phyloP scores from a whole-genome alignment of 228 moss, liverwort and hornwort species.

The Sphagnum fallax region DNA sequence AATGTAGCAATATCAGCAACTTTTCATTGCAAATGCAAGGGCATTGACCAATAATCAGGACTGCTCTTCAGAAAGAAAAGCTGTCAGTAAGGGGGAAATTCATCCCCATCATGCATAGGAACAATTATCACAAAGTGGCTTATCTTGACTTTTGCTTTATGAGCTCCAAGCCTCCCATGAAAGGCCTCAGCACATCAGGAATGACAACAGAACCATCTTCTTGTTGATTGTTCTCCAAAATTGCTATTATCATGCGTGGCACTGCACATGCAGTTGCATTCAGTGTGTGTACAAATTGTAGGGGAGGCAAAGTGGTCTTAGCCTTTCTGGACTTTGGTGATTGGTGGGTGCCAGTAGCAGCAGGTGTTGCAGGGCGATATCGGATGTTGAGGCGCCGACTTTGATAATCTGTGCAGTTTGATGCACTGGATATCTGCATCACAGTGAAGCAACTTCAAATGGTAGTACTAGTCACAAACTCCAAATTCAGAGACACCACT shows the following conservation, averaged over 20 bases:
- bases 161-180: constrained; percentile 72
- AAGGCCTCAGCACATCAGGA: constrained; percentile 72
- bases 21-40: too few species aligned
- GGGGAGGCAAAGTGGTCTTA: constrained; percentile 59
- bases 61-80: too few species aligned
- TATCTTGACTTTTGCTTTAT: constrained; percentile 47
- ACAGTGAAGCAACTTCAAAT: too few species aligned
- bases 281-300: constrained; percentile 69
- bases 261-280: constrained; percentile 97
- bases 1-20: too few species aligned
- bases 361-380: constrained; percentile 39
- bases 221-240: constrained; percentile 83
- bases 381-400: constrained; percentile 90
- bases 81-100: too few species aligned
- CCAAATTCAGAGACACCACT: too few species aligned
- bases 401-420: constrained; percentile 97
- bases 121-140: not conserved
- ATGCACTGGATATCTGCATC: constrained; percentile 90
- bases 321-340: constrained; percentile 41
- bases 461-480: too few species aligned
- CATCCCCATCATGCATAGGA: too few species aligned
- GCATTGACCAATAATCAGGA: too few species aligned
- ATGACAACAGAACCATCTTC: constrained; percentile 72
- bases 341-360: constrained; percentile 12
- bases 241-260: constrained; percentile 90